Evolutionary conservation across 2,329 filamentous ascomycete species (phyloP), one percentile per base, ranked within the genome.

Genomic region (Coniochaeta pulveracea): DNA sequence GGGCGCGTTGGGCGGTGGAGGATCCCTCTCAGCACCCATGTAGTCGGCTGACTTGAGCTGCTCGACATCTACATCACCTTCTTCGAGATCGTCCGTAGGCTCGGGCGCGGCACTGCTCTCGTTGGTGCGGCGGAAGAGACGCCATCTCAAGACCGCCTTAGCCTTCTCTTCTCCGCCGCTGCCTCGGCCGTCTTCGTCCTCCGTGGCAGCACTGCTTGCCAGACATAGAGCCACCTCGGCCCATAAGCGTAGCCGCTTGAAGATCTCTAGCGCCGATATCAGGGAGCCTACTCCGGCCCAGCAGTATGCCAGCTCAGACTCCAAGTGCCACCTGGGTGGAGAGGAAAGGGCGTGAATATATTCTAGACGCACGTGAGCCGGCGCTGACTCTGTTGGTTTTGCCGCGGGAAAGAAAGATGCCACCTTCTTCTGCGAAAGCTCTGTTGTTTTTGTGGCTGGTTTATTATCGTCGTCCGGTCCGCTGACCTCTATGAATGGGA

Each of bases 211-310:
- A 28, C 53, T 65, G 50, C 58, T 67, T 10, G 85, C 88, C 47
- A 85, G 80, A 53, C 91, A 98, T 2, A 98, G 66, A 0, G 91
- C 89, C 4, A 88, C 85, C 57, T 98, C 91, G 2, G 91, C 84
- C 86, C 91, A 96, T 54, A 96, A 79, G 36, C 86, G 78, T 12
- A 98, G 62, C 3, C 91, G 73, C 58, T 94, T 88, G 58, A 96
- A 98, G 39, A 98, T 96, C 39, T 95, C 91, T 2, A 98, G 69
- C 0, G 91, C 91, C 1, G 88, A 93, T 4, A 85, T 70, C 2
- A 98, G 62, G 25, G 86, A 93, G 8, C 91, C 91, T 3, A 95
- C 72, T 30, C 76, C 72, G 1, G 88, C 82, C 91, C 91, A 98
- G n/a, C 86, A 76, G 39, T 85, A 78, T 2, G 91, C 91, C 10